Base-by-base conservation (phyloP, 1,284 basidiomycete genomes). In the Microbotryomycetes sp. region DNA sequence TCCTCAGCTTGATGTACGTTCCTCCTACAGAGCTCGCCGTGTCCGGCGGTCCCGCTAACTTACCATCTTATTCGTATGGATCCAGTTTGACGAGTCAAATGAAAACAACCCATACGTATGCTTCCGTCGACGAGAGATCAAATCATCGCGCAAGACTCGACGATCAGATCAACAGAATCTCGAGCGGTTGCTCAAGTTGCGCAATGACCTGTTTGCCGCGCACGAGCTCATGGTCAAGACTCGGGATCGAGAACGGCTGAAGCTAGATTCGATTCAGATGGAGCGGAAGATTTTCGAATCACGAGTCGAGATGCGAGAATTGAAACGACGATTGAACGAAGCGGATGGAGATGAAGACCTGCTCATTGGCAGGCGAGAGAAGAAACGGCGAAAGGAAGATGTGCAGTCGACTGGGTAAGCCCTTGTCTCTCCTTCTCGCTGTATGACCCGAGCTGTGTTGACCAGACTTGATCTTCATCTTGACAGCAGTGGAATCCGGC, bases 51-150 rank as follows among this genome's bases (percentile, higher is more conserved):
- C 29, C 28, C 36, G 16, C 31, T 54, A 28, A 16, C 46, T 3
- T 16, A 9, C 31, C n/a, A n/a, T n/a, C n/a, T n/a, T n/a, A 25
- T 29, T 6, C 22, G 3, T 25, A 22, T 48, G 72, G 72, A 31
- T 64, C 2, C 71, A 92, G 88, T 86, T 84, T 67, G 92, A 98
- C 75, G 94, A 97, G 78, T 83, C 87, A 42, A 94, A 97, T 76
- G 85, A 87, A 56, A 92, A 91, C 63, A 92, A 97, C 73, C 96
- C 96, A 0, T 98, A 97, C 69, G 91, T 97, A 55, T 99, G 96
- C 77, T 98, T 99, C 82, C 86, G 96, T 47, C 83, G 94, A 58
- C 86, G 93, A 62, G 94, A 98, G 74, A 88, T 89, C 75, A 97
- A 97, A 75, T 86, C 89, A 15, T 84, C 92, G 26, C 86, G 94